Percentiles rank a stretch among this genome's conserved stretches.
Evolutionary conservation across 345 rosid species (phyloP).

Genomic region (Gossypium bickii): DNA sequence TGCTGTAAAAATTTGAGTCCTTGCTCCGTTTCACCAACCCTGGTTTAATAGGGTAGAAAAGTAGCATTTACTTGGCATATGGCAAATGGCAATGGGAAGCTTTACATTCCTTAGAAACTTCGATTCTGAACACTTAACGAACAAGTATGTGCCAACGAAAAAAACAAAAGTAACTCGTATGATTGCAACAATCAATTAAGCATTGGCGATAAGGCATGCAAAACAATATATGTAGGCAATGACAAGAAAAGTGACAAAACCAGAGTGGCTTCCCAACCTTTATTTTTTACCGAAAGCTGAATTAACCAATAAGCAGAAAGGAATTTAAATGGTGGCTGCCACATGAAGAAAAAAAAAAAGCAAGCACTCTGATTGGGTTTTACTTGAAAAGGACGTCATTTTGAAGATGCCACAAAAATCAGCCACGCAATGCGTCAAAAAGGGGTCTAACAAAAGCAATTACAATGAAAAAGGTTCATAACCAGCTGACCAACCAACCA

Average conservation of each 20-base stretch:
- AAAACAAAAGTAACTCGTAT: neutral
- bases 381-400: neutral
- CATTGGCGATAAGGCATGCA: neutral
- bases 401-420: neutral
- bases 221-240: neutral
- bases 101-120: neutral
- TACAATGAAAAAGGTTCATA: neutral
- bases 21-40: neutral
- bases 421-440: constrained; percentile 1
- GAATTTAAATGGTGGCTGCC: neutral
- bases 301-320: neutral
- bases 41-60: neutral
- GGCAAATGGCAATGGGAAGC: neutral
- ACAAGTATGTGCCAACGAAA: neutral
- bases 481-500: neutral
- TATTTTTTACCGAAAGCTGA: neutral
- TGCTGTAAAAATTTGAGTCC: constrained; percentile 9
- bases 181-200: neutral
- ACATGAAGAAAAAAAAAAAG: neutral
- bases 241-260: neutral
- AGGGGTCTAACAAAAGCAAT: neutral
- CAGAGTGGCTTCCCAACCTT: neutral
- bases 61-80: neutral
- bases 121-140: neutral
- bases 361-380: neutral